A percentile compares a stretch with the other conserved stretches of the same genome.
Conservation (phyloP, 371 early-diverging fungal genomes). For the Sporodiniella umbellata region DNA sequence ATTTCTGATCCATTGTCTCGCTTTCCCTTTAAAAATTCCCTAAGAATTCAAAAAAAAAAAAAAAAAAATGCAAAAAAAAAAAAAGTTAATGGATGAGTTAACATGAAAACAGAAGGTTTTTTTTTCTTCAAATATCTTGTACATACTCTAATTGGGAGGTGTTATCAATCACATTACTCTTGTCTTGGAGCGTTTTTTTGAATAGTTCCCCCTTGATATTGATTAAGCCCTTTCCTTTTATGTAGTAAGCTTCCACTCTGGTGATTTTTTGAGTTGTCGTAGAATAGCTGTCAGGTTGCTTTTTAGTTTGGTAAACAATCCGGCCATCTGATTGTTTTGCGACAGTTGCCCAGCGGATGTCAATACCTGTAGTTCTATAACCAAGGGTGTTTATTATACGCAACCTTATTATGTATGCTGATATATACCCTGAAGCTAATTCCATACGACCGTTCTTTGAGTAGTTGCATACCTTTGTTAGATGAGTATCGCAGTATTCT, state of each 20-base stretch:
- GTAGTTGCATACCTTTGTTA: conserved; percentile 20
- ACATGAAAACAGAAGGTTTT: too few relatives aligned
- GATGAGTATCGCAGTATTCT: conserved; percentile 38
- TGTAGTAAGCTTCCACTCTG: conserved; percentile 22
- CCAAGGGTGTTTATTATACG: not conserved
- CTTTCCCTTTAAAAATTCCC: conserved; percentile 32
- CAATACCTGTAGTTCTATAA: conserved; percentile 28
- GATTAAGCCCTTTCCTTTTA: conserved; percentile 23
- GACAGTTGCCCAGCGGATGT: conserved; percentile 32
- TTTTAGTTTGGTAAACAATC: conserved; percentile 7
- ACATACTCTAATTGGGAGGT: conserved; percentile 5
- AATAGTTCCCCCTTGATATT: conserved; percentile 25
- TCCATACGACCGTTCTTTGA: conserved; percentile 46
- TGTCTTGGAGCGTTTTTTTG: conserved; percentile 5
- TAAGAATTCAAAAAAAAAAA: conserved; percentile 3
- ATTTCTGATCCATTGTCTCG: conserved; percentile 40
- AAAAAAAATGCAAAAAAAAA: too few relatives aligned
- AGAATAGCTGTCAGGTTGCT: conserved; percentile 1
- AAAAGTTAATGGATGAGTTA: too few relatives aligned
- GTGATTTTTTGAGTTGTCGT: conserved; percentile 3
- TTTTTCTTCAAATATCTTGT: too few relatives aligned
- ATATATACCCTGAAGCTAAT: conserved; percentile 43
- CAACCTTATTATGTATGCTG: not conserved
- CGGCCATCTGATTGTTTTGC: conserved; percentile 10
- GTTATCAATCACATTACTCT: conserved; percentile 2